Evolutionary conservation across 1,284 basidiomycete genomes (phyloP), one percentile per base, ranked within the genome.

Genomic region (Thecaphora frezii): DNA sequence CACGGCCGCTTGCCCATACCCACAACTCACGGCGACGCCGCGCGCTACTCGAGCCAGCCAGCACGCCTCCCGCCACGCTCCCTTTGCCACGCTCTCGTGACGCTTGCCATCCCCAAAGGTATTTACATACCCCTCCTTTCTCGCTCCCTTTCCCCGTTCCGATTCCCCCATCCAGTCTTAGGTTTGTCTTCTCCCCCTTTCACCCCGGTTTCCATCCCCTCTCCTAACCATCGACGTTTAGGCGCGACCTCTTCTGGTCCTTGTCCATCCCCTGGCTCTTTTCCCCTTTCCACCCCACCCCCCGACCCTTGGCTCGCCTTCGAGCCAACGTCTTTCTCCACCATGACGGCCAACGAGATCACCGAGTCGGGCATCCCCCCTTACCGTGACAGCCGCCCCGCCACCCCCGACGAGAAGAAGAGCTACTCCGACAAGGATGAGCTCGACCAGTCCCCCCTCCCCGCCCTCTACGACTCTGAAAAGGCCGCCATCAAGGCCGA

Each of bases 271-370:
- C 44, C 21, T 38, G 43, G 18, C 55, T 51, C 24, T 30, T 60
- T 66, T 57, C 58, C 58, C 28, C 58, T 51, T 23, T 54, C 62
- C 42, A 58, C 54, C 37, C 62, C 62, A 26, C 57, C 62, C 22
- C 60, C 58, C 54, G 62, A 54, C 25, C 62, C n/a, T n/a, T n/a
- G n/a, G n/a, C n/a, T n/a, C n/a, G n/a, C n/a, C n/a, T n/a, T n/a
- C n/a, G n/a, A n/a, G n/a, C n/a, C n/a, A 7, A 28, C 7, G 28
- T 28, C 28, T 36, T 14, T 16, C 5, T 16, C 33, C 33, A 36
- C 58, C 50, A 37, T 66, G 37, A 50, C n/a, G 58, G 44, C 62
- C 58, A 66, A 50, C 55, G 63, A 66, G 55, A 66, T 66, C 58
- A 16, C 52, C 44, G 55, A 66, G 44, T 58, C 58, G 16, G 55